Evolutionary conservation across 495 filamentous ascomycete species (phyloP).

Genomic region (Penicillium manginii): DNA sequence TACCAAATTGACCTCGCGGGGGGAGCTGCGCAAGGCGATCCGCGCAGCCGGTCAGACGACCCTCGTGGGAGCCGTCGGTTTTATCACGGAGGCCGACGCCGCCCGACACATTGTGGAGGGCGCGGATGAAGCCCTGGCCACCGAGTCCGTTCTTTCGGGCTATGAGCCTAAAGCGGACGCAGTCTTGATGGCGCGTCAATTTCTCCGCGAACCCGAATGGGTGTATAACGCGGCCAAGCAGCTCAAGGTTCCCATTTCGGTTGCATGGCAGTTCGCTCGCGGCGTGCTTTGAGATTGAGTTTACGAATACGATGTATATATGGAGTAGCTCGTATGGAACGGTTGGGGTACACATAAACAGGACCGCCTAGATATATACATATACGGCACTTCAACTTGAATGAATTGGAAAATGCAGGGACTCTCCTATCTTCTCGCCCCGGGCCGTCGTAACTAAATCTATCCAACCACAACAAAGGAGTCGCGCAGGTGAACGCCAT

Average conservation of each 20-base stretch:
- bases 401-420: background rate
- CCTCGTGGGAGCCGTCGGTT: slow-evolving; percentile 74
- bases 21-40: slow-evolving; percentile 59
- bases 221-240: slow-evolving; percentile 61
- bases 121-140: slow-evolving; percentile 48
- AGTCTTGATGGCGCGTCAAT: slow-evolving; percentile 67
- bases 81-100: slow-evolving; percentile 65
- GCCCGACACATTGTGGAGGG: slow-evolving; percentile 62
- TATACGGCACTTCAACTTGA: background rate
- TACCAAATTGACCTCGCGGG: slow-evolving; percentile 70
- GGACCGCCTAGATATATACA: no score
- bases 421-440: background rate
- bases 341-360: background rate
- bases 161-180: slow-evolving; percentile 59
- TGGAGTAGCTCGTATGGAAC: background rate
- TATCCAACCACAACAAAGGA: slow-evolving; percentile 2
- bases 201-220: slow-evolving; percentile 70
- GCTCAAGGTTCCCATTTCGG: slow-evolving; percentile 59
- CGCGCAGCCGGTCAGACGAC: slow-evolving; percentile 54
- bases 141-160: slow-evolving; percentile 36
- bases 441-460: background rate
- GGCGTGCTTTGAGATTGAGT: slow-evolving; percentile 12
- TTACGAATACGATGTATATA: background rate
- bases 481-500: background rate
- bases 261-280: slow-evolving; percentile 56